Evolutionary conservation across 495 filamentous ascomycete species (phyloP), one percentile per base, ranked within the genome.

Genomic region (Neurospora discreta): DNA sequence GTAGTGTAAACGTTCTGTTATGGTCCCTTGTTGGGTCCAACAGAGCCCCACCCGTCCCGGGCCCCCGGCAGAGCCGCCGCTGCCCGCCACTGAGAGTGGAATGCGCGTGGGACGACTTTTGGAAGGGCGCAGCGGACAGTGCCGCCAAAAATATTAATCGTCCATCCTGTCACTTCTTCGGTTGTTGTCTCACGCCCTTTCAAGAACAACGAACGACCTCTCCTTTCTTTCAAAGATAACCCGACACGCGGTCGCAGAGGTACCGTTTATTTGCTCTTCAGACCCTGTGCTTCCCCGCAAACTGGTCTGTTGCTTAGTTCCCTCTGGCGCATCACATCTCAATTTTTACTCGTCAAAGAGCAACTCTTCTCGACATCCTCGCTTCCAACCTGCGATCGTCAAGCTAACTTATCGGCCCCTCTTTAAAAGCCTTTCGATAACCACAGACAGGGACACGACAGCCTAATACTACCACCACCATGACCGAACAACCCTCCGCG

Each of bases 401-500:
- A 60, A 43, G 36, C 68, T 69, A 38, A 40, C 68, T 20, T 20
- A 38, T 69, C 33, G 33, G 68, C 68, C 68, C 68, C 33, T 69
- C 33, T 40, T 39, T 69, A 3, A 36, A 36, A 36, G 33, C 4
- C 30, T 60, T 26, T 60, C 52, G 26, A 60, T 60, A 60, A 60
- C 15, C 44, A 60, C 52, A 33, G 52, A 60, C 52, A 33, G 68
- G 5, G 2, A 15, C 39, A 38, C 20, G 16, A 16, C n/a, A 33
- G 26, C 71, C 52, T 65, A 43, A 68, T 70, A 68, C 52, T 16
- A 60, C 52, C 75, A 75, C 74, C 75, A 87, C 74, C 75, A 87
- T 87, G 84, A 71, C 80, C 70, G 77, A 81, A 15, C 82, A 84
- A 81, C 79, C 84, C 2, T 79, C 82, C 8, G 81, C 83, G 40